phyloP scores from a whole-genome alignment of 2,329 filamentous ascomycete species.

The Diaporthe vaccinii region DNA sequence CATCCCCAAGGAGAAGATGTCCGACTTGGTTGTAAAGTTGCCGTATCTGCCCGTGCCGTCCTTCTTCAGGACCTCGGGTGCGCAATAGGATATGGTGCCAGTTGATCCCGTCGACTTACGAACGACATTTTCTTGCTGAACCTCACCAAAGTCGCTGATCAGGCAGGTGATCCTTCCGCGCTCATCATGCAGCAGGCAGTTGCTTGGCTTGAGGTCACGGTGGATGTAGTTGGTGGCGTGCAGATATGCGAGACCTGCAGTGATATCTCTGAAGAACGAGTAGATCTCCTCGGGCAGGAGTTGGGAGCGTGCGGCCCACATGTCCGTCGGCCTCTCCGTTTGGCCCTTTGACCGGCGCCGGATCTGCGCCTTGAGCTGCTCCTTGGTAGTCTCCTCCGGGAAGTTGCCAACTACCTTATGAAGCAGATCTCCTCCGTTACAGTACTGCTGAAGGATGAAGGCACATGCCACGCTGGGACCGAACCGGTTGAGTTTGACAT shows the following conservation, averaged over 20 bases:
- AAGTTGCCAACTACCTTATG: constrained; percentile 83
- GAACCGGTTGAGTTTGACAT: constrained; percentile 86
- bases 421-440: constrained; percentile 92
- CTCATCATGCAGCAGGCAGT: constrained; percentile 88
- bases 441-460: constrained; percentile 98
- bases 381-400: constrained; percentile 76
- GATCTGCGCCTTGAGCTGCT: constrained; percentile 90
- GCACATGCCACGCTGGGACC: constrained; percentile 93
- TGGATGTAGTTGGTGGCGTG: constrained; percentile 95
- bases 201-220: constrained; percentile 94
- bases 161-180: constrained; percentile 78
- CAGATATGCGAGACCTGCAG: constrained; percentile 89
- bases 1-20: constrained; percentile 99
- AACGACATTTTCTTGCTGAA: constrained; percentile 84
- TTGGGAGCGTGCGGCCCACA: constrained; percentile 57
- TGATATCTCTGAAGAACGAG: constrained; percentile 95
- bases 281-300: constrained; percentile 92
- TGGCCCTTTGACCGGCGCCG: constrained; percentile 86
- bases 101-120: constrained; percentile 94
- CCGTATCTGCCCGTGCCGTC: constrained; percentile 80
- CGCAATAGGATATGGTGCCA: constrained; percentile 97
- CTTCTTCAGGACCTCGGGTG: constrained; percentile 87
- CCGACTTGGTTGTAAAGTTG: constrained; percentile 97
- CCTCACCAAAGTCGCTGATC: constrained; percentile 98
- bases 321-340: constrained; percentile 70